Evolutionary conservation across 345 rosid genomes (phyloP).

Genomic region (Geranium brycei): DNA sequence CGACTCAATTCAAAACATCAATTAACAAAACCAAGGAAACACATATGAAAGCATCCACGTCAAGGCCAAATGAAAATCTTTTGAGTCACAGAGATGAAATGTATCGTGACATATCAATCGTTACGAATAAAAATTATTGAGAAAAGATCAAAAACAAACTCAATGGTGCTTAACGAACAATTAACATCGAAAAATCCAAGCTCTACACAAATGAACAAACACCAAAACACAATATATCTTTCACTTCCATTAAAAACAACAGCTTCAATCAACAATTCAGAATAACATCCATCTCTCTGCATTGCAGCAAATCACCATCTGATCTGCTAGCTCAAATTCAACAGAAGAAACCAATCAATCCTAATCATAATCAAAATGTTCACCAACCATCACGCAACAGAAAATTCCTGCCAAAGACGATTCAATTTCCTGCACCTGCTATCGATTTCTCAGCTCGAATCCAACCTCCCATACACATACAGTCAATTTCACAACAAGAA

Average conservation of each 20-base stretch:
- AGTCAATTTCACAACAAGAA: no score
- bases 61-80: no score
- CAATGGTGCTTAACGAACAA: background rate
- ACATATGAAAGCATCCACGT: no score
- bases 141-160: background rate
- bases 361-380: background rate
- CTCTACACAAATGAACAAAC: background rate
- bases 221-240: background rate
- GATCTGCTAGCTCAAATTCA: background rate
- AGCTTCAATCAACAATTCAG: background rate
- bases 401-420: no score
- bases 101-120: no score
- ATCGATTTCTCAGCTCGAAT: no score
- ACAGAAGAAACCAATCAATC: background rate
- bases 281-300: no score
- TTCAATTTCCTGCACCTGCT: background rate
- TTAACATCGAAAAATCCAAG: background rate
- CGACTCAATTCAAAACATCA: no score
- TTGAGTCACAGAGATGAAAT: no score
- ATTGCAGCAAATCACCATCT: background rate
- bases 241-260: background rate
- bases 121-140: no score
- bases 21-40: no score
- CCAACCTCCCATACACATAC: no score
- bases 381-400: background rate